phyloP scores from a whole-genome alignment of 139 green algal genomes.

The Tetraselmis striata region DNA sequence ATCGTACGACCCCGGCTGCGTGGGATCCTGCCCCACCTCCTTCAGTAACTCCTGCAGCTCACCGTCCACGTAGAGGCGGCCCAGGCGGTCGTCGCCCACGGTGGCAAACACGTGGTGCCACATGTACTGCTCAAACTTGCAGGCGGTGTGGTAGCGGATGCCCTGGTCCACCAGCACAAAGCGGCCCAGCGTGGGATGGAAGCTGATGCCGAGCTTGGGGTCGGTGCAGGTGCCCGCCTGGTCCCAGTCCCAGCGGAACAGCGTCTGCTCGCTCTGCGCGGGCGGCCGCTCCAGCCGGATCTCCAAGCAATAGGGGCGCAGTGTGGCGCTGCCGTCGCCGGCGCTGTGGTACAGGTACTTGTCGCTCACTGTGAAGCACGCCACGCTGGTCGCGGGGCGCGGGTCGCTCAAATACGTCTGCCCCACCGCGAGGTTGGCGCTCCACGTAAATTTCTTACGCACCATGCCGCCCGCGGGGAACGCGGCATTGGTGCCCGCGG shows the following conservation, averaged over 20 bases:
- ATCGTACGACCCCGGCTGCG: neutral
- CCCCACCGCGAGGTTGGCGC: neutral
- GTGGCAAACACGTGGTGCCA: slow-evolving; percentile 21
- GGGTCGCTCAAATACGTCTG: neutral
- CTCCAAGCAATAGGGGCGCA: slow-evolving; percentile 22
- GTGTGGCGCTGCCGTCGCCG: neutral
- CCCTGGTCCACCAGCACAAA: slow-evolving; percentile 7
- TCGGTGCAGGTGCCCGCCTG: neutral
- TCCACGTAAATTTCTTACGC: neutral
- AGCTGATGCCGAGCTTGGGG: slow-evolving; percentile 19
- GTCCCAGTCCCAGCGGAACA: slow-evolving; percentile 20
- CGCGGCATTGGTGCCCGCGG: neutral
- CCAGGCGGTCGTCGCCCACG: slow-evolving; percentile 9
- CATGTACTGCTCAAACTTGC: slow-evolving; percentile 22
- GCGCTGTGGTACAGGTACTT: slow-evolving; percentile 11
- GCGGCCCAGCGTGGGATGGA: neutral
- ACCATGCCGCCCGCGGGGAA: neutral
- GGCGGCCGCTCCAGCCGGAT: slow-evolving; percentile 3
- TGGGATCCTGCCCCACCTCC: neutral
- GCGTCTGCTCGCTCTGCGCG: slow-evolving; percentile 7
- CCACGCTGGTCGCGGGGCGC: neutral
- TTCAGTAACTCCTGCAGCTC: slow-evolving; percentile 8
- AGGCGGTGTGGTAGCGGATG: slow-evolving; percentile 6
- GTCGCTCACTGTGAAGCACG: slow-evolving; percentile 25
- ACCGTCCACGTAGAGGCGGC: slow-evolving; percentile 20